Evolutionary conservation across 306 rosid species (phyloP), one percentile per base, ranked within the genome.

Genomic region (Cucurbita ficifolia): DNA sequence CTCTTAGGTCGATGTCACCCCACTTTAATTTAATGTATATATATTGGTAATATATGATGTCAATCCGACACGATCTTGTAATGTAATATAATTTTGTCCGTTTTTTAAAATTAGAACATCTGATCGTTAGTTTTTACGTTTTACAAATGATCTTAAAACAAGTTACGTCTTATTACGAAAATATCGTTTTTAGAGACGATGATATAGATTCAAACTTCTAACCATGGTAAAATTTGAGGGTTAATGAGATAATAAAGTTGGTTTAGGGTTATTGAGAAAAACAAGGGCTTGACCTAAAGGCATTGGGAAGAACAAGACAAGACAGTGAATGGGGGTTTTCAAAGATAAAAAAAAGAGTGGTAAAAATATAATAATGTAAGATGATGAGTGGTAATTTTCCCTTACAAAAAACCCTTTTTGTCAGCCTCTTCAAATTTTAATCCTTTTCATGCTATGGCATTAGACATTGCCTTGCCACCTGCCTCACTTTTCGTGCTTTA

Each of bases 391-490:
- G 33, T 29, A 29, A 29, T 29, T 29, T 29, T 29, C 33, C 33
- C 33, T 29, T 29, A 29, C 33, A 56, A 57, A 57, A 29, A 22
- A 11, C 6, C 11, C 13, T 39, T 61, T 35, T 61, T 61, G 69
- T 62, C 69, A 62, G 48, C 29, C 2, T 8, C 7, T 59, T 60
- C 45, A 60, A 60, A 35, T 16, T 33, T 62, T 39, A 46, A 62
- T 62, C 69, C 69, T 62, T 61, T 62, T 62, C 4, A 62, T 62
- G 69, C 46, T 62, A 62, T 61, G 64, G 29, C 17, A 56, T 59
- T 33, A 12, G 64, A 6, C 8, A 22, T 59, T 33, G 43, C 8
- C 64, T 11, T 29, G 18, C 59, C 59, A 52, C 57, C 24, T 29
- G 2, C 33, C 33, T 29, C 33, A 29, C 33, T 29, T 29, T 29